Evolutionary conservation across 1,284 basidiomycete genomes (phyloP).

Genomic region (Neolentinus lepideus): DNA sequence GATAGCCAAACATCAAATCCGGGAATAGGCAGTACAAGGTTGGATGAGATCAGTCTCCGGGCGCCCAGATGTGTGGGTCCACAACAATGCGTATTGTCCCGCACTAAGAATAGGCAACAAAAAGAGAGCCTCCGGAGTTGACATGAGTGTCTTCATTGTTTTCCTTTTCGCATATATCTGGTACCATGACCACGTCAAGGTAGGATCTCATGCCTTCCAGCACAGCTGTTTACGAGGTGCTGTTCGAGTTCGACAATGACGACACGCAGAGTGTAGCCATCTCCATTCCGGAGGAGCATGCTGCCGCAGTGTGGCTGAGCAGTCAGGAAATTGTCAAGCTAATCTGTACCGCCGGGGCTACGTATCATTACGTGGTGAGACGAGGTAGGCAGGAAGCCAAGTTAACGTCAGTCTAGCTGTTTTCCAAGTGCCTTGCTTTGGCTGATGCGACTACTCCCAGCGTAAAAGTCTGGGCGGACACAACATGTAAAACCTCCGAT

Average conservation of each 20-base stretch:
- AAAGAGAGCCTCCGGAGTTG: background rate
- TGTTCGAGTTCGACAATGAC: slow-evolving; percentile 43
- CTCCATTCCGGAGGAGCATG: slow-evolving; percentile 17
- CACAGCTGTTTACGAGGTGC: slow-evolving; percentile 40
- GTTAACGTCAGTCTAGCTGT: slow-evolving; percentile 21
- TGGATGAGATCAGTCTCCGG: background rate
- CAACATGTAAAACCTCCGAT: slow-evolving; percentile 26
- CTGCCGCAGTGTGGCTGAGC: slow-evolving; percentile 16
- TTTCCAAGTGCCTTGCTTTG: slow-evolving; percentile 6
- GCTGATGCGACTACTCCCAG: slow-evolving; percentile 14
- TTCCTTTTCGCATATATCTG: background rate
- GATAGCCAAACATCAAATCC: too few relatives aligned
- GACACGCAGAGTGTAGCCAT: slow-evolving; percentile 27
- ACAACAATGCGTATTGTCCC: background rate
- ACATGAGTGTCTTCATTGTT: background rate
- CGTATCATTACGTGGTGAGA: slow-evolving; percentile 21
- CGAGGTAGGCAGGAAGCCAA: slow-evolving; percentile 25
- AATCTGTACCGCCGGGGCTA: slow-evolving; percentile 21
- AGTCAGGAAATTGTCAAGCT: slow-evolving; percentile 19
- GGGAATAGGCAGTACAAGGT: background rate
- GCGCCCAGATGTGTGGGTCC: background rate
- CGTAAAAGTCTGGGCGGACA: slow-evolving; percentile 35
- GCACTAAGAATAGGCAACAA: background rate
- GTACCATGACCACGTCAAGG: background rate
- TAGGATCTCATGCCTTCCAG: slow-evolving; percentile 35